Conservation (phyloP, 2,329 filamentous ascomycete genomes). For the Sporothrix curviconia region DNA sequence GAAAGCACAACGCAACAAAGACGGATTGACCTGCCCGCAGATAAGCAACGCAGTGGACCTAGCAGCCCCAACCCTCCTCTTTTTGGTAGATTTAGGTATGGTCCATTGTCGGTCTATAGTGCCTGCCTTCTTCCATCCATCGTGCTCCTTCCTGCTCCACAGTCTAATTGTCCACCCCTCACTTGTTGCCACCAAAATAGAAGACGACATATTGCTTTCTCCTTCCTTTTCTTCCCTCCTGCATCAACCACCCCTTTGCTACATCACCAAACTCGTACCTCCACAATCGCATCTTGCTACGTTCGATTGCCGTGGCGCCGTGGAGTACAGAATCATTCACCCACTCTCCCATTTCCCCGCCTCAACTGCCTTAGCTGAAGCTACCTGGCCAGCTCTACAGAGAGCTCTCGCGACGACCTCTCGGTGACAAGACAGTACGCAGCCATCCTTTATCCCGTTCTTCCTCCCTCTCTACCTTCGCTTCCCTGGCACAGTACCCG, state of each 20-base stretch:
- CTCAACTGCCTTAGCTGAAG: too few species aligned
- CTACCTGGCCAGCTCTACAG: too few species aligned
- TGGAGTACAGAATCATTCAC: background rate
- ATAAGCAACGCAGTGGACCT: background rate
- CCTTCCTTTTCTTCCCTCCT: background rate
- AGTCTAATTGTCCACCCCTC: conserved; percentile 7
- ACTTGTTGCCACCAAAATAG: conserved; percentile 11
- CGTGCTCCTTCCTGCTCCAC: conserved; percentile 4
- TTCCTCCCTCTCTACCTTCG: background rate
- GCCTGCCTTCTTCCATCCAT: background rate
- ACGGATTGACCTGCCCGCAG: background rate
- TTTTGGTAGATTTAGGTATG: background rate
- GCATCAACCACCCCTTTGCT: background rate
- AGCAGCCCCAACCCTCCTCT: background rate
- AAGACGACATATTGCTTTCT: background rate
- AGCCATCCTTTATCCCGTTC: background rate
- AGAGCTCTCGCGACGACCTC: too few species aligned
- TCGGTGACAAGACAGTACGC: too few species aligned
- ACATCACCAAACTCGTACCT: too few species aligned
- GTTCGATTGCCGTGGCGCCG: background rate
- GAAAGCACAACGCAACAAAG: conserved; percentile 2
- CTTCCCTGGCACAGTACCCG: too few species aligned
- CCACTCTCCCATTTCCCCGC: background rate
- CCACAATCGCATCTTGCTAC: background rate
- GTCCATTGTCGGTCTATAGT: background rate